Base-by-base conservation (phyloP, 164 flowering plant genomes). In the Magnolia changhungtana region DNA sequence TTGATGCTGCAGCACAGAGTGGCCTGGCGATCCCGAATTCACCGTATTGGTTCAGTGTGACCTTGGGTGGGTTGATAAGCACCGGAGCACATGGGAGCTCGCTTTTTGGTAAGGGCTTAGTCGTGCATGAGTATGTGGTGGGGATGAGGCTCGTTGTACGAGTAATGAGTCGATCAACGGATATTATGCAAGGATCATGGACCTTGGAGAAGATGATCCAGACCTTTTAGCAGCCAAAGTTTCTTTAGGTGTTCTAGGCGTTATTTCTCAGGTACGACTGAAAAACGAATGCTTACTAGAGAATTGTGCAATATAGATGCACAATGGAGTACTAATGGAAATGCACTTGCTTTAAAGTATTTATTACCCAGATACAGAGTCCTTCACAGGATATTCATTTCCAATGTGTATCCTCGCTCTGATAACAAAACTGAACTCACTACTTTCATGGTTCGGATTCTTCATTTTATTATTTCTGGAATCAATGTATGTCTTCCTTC, bases 21-120 rank as follows among this genome's bases (percentile, higher is more conserved):
- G 73, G 73, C 5, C 55, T 50, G 7, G 73, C 65, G 18, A 31
- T 72, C 29, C 29, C 74, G 13, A 6, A 52, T 23, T 52, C 74
- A 1, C 74, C 74, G 7, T 52, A 52, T 14, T 52, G 59, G 59
- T 10, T 52, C 1, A 10, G 59, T 2, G 8, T 55, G 59, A 55
- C 59, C 0, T 7, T 9, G 59, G 59, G 59, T 55, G 59, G 59
- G 10, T 55, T 55, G 59, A 55, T 55, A 9, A 55, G 59, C 59
- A 55, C 59, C 10, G 59, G 59, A 8, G 7, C 59, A 2, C 59
- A 55, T 8, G 59, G 14, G 2, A 8, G 59, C 59, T 55, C 59
- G 16, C 59, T 55, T 55, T 55, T 55, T 16, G 59, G 59, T 2
- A 55, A 55, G 59, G 59, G 59, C 59, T 55, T 2, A 55, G 59